A percentile compares a stretch with the other conserved stretches of the same genome.
Conservation (phyloP, 352 stramenopile genomes). For the Thraustochytrium striatum region DNA sequence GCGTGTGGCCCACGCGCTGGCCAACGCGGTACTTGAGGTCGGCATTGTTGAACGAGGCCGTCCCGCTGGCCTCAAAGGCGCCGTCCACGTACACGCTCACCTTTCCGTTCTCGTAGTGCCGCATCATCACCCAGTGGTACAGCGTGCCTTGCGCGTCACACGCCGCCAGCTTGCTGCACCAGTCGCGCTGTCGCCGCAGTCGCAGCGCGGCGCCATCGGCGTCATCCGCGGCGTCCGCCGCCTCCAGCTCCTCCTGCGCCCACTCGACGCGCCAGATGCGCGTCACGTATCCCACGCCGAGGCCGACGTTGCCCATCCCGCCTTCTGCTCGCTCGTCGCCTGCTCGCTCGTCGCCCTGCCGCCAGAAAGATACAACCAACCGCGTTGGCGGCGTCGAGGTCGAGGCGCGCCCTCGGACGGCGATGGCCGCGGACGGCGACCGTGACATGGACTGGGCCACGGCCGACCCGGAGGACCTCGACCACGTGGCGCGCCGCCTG, state of each 20-base stretch:
- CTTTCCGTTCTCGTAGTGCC: slow-evolving; percentile 44
- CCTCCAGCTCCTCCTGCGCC: background rate
- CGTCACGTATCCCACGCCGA: slow-evolving; percentile 38
- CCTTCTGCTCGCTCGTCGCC: background rate
- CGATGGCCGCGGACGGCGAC: too few species aligned
- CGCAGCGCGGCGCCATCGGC: background rate
- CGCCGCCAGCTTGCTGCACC: slow-evolving; percentile 6
- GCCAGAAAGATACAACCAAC: too few species aligned
- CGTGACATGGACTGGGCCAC: too few species aligned
- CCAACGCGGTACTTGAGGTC: slow-evolving; percentile 42
- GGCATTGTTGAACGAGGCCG: slow-evolving; percentile 1
- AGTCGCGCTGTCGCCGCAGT: background rate
- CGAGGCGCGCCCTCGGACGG: too few species aligned
- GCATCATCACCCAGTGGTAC: slow-evolving; percentile 39
- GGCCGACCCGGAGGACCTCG: too few species aligned
- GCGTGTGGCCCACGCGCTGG: slow-evolving; percentile 16
- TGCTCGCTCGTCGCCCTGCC: too few species aligned
- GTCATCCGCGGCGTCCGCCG: background rate
- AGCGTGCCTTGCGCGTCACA: slow-evolving; percentile 8
- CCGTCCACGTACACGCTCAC: slow-evolving; percentile 38
- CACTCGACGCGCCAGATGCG: slow-evolving; percentile 36
- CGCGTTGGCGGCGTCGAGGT: too few species aligned
- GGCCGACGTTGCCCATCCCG: slow-evolving; percentile 41
- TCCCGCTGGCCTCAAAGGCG: slow-evolving; percentile 32
- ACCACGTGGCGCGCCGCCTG: too few species aligned